These are phyloP conservation scores for Rutidosis leptorrhynchoides DNA, from an alignment of 129 eudicot genomes.

Conservation along the genomic window DNA sequence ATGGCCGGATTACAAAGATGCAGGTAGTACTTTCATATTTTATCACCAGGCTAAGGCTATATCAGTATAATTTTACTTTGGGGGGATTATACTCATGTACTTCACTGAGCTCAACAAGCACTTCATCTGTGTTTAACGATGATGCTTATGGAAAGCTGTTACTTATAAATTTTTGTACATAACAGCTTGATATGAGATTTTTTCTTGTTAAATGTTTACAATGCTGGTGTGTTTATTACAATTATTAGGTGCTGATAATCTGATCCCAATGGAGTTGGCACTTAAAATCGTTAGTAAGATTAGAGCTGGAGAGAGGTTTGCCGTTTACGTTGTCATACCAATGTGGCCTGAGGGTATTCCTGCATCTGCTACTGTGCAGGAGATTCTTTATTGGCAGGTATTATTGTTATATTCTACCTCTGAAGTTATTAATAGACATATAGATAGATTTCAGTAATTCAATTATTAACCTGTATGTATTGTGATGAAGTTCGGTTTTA, in stretches of 20 bases:
- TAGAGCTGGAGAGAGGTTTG: constrained; percentile 80
- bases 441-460: neutral
- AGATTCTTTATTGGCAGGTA: constrained; percentile 98
- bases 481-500: neutral
- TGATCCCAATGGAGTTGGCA: constrained; percentile 95
- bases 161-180: neutral
- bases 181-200: neutral
- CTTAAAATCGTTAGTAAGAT: constrained; percentile 82
- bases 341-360: constrained; percentile 99
- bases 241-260: constrained; percentile 82
- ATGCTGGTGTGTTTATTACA: constrained; percentile 9
- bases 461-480: neutral
- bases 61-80: neutral
- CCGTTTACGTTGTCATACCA: constrained; percentile 83
- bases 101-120: neutral
- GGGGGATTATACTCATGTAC: neutral
- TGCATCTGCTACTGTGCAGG: constrained; percentile 67
- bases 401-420: constrained; percentile 28
- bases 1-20: constrained; percentile 88
- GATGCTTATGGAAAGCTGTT: constrained; percentile 4
- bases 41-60: neutral
- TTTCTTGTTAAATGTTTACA: constrained; percentile 19
- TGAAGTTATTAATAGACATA: constrained; percentile 4
- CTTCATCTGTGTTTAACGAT: neutral
- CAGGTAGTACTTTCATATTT: constrained; percentile 45